Base-by-base conservation (phyloP, 305 asterid species). In the Solanum hybrid region DNA sequence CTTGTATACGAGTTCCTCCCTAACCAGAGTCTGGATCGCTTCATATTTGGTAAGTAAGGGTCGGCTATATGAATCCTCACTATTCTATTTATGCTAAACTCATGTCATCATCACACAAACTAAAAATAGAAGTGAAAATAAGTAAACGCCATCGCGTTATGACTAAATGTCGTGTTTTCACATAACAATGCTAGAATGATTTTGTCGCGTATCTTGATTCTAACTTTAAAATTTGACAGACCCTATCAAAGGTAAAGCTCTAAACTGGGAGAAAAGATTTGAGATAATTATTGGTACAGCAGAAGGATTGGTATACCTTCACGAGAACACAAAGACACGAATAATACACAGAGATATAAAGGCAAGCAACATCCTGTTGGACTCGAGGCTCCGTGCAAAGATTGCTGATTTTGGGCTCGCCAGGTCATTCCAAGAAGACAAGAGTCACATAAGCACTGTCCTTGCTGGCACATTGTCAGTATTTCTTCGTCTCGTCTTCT, bases 1-100 rank as follows among this genome's bases (percentile, higher is more conserved):
- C 98, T 96, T 69, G 98, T 97, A 15, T 97, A 95, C 31, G 98
- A 97, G 86, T 94, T 85, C 37, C 85, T 97, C 71, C 95, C 94
- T 5, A 97, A 97, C 91, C 90, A 79, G 92, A 97, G 99, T 92
- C 95, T 96, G 2, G 99, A 96, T 90, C 93, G 6, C 32, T 95
- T 92, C 72, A 94, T 96, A 82, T 95, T 95, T 72, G 96, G 99
- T 97, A 86, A 92, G 92, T 77, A 88, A 60, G 11, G 12, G 26
- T 7, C 5, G n/a, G n/a, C n/a, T n/a, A n/a, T n/a, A n/a, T n/a
- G n/a, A n/a, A 60, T 22, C 26, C 26, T 19, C 71, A 8, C 71
- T 3, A 22, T 60, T 60, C 1, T 19, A 19, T 60, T 60, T 60
- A 19, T 1, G 0, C 71, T 60, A 60, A 60, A 19, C 26, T 7